Percentiles rank a stretch among this genome's conserved stretches.
Conservation (phyloP, 768 basidiomycete species). For the Mycena rosella region DNA sequence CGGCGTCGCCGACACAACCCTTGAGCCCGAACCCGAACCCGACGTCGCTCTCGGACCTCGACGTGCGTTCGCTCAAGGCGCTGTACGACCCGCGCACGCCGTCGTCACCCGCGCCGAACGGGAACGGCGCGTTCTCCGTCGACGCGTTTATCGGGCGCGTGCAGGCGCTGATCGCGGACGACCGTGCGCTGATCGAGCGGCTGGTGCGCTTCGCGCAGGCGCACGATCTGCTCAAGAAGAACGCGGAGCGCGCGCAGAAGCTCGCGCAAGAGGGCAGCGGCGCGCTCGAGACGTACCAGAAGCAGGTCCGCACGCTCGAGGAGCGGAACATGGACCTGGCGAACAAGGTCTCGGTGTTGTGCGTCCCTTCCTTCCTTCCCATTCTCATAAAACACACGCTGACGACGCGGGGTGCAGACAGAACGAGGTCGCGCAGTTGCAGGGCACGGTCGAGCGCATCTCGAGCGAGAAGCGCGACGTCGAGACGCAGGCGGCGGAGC, state of each 20-base stretch:
- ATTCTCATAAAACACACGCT: constrained; percentile 4
- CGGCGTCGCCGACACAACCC: constrained; percentile 51
- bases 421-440: constrained; percentile 74
- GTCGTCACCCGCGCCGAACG: constrained; percentile 42
- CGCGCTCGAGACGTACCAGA: constrained; percentile 81
- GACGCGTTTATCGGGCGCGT: constrained; percentile 85
- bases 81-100: constrained; percentile 69
- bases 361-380: constrained; percentile 40
- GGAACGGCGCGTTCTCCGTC: constrained; percentile 68
- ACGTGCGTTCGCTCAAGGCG: constrained; percentile 87
- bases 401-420: constrained; percentile 57
- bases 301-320: constrained; percentile 85
- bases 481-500: constrained; percentile 77
- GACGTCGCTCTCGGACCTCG: constrained; percentile 82
- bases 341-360: constrained; percentile 70
- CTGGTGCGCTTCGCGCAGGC: constrained; percentile 89
- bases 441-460: constrained; percentile 70
- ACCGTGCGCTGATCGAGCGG: constrained; percentile 86
- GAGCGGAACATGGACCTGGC: constrained; percentile 73
- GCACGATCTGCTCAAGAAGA: constrained; percentile 91
- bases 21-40: constrained; percentile 47
- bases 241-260: constrained; percentile 92
- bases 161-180: constrained; percentile 85
- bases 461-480: constrained; percentile 74
- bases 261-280: constrained; percentile 84